Percentiles rank a stretch among this genome's conserved stretches.
Evolutionary conservation across 169 alveolate species (phyloP).

Genomic region (Plasmodium berghei): DNA sequence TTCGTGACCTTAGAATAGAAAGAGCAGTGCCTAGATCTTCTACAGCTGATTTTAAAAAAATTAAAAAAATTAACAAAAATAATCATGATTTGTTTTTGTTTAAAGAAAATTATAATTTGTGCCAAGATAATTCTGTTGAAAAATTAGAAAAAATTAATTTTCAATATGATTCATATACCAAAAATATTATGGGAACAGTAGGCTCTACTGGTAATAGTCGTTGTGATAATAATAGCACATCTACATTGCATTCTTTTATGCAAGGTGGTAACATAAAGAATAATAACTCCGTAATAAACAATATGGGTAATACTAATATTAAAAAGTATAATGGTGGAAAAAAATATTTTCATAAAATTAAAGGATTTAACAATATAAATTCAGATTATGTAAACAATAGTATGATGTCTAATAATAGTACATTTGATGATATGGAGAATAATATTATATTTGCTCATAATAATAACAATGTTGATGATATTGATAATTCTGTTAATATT

Average conservation of each 20-base stretch:
- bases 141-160: constrained; percentile 46
- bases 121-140: constrained; percentile 23
- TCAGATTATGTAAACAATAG: not conserved
- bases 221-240: not conserved
- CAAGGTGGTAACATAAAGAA: too few species aligned
- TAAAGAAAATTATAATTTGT: constrained; percentile 57
- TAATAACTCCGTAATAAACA: too few species aligned
- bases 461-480: not conserved
- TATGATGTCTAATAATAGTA: not conserved
- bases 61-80: constrained; percentile 38
- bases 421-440: not conserved
- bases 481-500: not conserved
- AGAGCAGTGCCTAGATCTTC: constrained; percentile 73
- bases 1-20: constrained; percentile 64
- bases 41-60: constrained; percentile 59
- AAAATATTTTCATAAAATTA: too few species aligned
- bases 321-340: too few species aligned
- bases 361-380: not conserved
- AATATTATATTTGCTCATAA: not conserved
- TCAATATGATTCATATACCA: constrained; percentile 39
- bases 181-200: constrained; percentile 18
- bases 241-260: not conserved
- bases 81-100: constrained; percentile 56
- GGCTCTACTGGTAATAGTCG: not conserved
- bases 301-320: too few species aligned